These are phyloP conservation scores for Penicillium sclerotigenum DNA, from an alignment of 2,329 filamentous ascomycete species.

Conservation along the genomic window DNA sequence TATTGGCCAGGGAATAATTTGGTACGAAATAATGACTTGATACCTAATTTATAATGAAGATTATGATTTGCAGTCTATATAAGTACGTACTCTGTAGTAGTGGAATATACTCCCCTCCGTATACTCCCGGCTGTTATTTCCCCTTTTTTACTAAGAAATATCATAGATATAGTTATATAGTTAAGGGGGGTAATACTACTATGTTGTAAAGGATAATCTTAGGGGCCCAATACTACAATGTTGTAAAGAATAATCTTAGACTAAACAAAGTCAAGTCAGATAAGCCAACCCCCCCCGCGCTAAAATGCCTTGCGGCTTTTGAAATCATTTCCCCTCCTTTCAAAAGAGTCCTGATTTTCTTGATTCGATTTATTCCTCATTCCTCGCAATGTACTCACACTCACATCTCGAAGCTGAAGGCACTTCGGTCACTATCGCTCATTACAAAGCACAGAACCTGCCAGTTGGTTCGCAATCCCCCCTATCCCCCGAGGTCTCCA, in stretches of 20 bases:
- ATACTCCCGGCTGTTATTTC: background rate
- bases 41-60: background rate
- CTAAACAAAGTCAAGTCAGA: background rate
- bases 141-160: background rate
- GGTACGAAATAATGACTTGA: background rate
- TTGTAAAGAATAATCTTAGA: background rate
- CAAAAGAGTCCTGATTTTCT: background rate
- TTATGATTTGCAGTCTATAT: background rate
- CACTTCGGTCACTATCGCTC: conserved; percentile 1
- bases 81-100: background rate
- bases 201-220: too few species aligned
- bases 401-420: background rate
- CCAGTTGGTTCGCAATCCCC: conserved; percentile 8
- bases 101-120: background rate
- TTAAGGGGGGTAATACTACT: too few species aligned
- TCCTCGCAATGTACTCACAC: background rate
- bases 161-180: too few species aligned
- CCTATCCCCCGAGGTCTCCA: background rate
- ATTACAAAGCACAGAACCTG: conserved; percentile 12
- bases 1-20: background rate
- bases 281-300: background rate
- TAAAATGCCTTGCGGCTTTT: background rate
- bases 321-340: background rate
- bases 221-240: background rate
- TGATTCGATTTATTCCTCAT: background rate